Percentiles rank a stretch among this genome's conserved stretches.
Evolutionary conservation across 352 stramenopile species (phyloP).

Genomic region (Pythium phragmitis): DNA sequence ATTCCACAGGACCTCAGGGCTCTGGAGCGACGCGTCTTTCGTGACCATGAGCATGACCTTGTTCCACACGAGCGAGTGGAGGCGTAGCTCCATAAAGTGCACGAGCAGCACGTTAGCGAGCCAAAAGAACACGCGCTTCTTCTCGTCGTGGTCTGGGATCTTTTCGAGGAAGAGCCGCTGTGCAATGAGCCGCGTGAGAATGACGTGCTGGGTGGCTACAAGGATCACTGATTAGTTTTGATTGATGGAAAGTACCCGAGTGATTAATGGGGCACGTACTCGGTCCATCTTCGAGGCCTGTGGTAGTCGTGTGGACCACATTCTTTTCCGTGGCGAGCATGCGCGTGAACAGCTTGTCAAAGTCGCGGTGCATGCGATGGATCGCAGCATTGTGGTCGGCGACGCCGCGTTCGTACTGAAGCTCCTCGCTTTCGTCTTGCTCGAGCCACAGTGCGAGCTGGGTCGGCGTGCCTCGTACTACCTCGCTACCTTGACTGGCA

Average conservation of each 20-base stretch:
- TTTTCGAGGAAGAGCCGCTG: constrained; percentile 65
- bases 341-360: constrained; percentile 55
- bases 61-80: constrained; percentile 85
- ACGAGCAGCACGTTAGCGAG: constrained; percentile 75
- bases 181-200: constrained; percentile 57
- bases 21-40: constrained; percentile 32
- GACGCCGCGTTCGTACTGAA: constrained; percentile 36
- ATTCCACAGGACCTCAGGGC: constrained; percentile 54
- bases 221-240: background rate
- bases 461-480: constrained; percentile 17
- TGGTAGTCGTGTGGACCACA: constrained; percentile 70
- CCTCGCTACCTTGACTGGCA: background rate
- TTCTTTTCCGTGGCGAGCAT: constrained; percentile 77
- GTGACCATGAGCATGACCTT: constrained; percentile 74
- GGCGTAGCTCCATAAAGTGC: constrained; percentile 80
- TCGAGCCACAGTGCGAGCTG: constrained; percentile 54
- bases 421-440: constrained; percentile 39
- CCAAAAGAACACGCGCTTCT: constrained; percentile 67
- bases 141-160: constrained; percentile 50
- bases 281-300: constrained; percentile 64
- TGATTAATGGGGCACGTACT: constrained; percentile 14
- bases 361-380: constrained; percentile 45
- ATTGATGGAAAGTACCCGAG: background rate
- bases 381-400: constrained; percentile 42
- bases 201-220: constrained; percentile 48